Base-by-base conservation (phyloP, 2,329 filamentous ascomycete genomes). In the Neopestalotiopsis sp. region DNA sequence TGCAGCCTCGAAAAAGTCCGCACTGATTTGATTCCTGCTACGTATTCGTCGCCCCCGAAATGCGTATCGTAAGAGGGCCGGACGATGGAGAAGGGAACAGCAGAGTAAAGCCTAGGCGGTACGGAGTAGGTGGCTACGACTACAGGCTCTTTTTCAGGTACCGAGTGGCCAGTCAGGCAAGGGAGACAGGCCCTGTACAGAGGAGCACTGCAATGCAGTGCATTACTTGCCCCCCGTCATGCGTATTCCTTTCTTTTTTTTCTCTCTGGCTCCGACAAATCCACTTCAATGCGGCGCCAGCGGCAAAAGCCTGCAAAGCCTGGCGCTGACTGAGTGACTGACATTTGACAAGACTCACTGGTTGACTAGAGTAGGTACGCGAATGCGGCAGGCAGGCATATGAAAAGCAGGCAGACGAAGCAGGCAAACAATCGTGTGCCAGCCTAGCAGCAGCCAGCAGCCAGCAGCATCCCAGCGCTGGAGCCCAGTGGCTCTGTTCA, bases 1-100 rank as follows among this genome's bases (percentile, higher is more conserved):
- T 67, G 63, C 63, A 66, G 63, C 63, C 63, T 66, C 32, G 63
- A 58, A 64, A 58, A 64, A 66, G 45, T 42, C 24, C 9, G 63
- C 53, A 14, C 12, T 53, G 45, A n/a, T 49, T 42, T 42, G 24
- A 6, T 10, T 38, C 34, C 34, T 38, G 34, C 20, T 49, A 20
- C 6, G 12, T 24, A 61, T 67, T 67, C 34, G 56, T 13, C 34
- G 32, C 28, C 32, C 32, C 10, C 53, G 58, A 24, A 28, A 28
- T 28, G 24, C 65, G 40, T 61, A 61, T 67, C 56, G 45, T 9
- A 66, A 28, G 13, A 10, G 12, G 13, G 45, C 63, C 17, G 9
- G 42, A 14, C 12, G 5, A 30, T 66, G 49, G 49, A 28, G 24
- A 28, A 28, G 24, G 24, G 24, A 28, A 28, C 17, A 49, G 34